These are phyloP conservation scores for Whalleya microplaca DNA, from an alignment of 2,329 filamentous ascomycete genomes.

Conservation along the genomic window DNA sequence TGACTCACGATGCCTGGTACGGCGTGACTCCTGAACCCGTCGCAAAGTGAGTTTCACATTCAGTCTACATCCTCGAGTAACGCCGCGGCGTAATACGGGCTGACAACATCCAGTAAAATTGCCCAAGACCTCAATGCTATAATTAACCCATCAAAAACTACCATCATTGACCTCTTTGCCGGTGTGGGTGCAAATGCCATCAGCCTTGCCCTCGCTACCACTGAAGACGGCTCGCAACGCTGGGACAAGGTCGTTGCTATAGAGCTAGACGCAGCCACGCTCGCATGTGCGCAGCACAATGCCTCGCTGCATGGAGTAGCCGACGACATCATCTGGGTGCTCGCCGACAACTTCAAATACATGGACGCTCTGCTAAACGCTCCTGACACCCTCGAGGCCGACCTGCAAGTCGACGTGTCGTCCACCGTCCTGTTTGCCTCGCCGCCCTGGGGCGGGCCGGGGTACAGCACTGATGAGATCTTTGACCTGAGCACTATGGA, in stretches of 20 bases:
- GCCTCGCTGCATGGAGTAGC: constrained; percentile 82
- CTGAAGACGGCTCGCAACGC: constrained; percentile 47
- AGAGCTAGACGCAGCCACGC: constrained; percentile 77
- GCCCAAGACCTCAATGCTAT: constrained; percentile 69
- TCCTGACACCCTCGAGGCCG: constrained; percentile 33
- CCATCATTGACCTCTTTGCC: constrained; percentile 86
- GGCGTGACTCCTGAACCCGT: constrained; percentile 94
- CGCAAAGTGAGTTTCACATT: constrained; percentile 64
- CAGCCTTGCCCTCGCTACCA: constrained; percentile 72
- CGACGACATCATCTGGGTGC: constrained; percentile 77
- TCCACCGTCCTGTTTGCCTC: constrained; percentile 58
- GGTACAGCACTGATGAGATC: constrained; percentile 63
- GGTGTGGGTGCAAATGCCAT: constrained; percentile 94
- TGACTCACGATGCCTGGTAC: constrained; percentile 96
- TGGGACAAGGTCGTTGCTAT: constrained; percentile 88
- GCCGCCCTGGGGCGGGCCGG: constrained; percentile 64
- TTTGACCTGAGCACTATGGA: constrained; percentile 88
- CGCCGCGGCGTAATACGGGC: constrained; percentile 4
- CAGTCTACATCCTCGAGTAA: not conserved
- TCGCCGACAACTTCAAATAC: constrained; percentile 83
- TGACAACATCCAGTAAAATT: constrained; percentile 61
- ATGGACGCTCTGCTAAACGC: constrained; percentile 51
- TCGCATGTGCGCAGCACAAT: constrained; percentile 92
- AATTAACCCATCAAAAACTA: constrained; percentile 45
- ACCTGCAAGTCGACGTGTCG: constrained; percentile 45